These are phyloP conservation scores for Podospora bellae-mahoneyi DNA, from an alignment of 495 filamentous ascomycete genomes.

Conservation along the genomic window DNA sequence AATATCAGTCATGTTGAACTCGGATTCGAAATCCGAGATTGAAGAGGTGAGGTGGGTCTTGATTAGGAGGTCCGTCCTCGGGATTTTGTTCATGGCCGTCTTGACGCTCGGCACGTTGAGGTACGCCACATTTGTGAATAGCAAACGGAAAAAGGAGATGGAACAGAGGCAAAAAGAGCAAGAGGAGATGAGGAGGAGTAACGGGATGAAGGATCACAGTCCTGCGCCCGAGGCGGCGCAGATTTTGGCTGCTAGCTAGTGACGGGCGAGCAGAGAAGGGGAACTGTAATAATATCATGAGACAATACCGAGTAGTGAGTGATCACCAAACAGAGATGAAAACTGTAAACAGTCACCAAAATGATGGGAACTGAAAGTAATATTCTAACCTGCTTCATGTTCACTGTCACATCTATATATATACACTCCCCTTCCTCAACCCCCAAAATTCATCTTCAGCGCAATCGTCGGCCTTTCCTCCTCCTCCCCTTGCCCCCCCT, in stretches of 20 bases:
- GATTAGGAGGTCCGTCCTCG: conserved; percentile 78
- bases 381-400: not conserved
- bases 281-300: too few relatives aligned
- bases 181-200: conserved; percentile 34
- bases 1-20: conserved; percentile 80
- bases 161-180: conserved; percentile 32
- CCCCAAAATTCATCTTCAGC: conserved; percentile 85
- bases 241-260: conserved; percentile 45
- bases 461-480: conserved; percentile 80
- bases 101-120: conserved; percentile 47
- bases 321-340: too few relatives aligned
- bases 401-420: not conserved
- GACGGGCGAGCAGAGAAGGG: too few relatives aligned
- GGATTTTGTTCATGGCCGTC: conserved; percentile 61
- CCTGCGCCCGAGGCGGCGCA: conserved; percentile 42
- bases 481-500: conserved; percentile 34
- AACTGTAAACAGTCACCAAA: too few relatives aligned
- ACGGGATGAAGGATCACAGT: conserved; percentile 39
- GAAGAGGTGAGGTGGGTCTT: conserved; percentile 89
- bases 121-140: conserved; percentile 46
- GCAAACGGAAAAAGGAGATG: conserved; percentile 40
- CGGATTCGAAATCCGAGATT: conserved; percentile 83
- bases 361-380: too few relatives aligned
- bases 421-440: conserved; percentile 19
- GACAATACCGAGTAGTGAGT: too few relatives aligned